phyloP scores from a whole-genome alignment of 148 eudicot genomes.

The Spergularia marina region DNA sequence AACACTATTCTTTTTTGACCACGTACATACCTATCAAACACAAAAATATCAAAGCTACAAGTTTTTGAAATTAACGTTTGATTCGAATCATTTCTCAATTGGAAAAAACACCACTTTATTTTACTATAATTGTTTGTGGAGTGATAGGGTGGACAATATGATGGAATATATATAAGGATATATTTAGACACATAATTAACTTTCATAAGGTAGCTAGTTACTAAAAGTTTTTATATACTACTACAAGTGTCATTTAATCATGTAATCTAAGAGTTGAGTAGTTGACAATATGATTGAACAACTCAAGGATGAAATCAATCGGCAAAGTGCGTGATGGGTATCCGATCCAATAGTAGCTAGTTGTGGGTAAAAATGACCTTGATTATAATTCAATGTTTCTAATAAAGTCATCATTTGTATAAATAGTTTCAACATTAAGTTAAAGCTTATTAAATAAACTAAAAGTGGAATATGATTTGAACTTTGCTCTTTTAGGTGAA shows the following conservation, averaged over 20 bases:
- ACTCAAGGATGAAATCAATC: neutral
- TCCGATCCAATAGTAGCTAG: neutral
- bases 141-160: neutral
- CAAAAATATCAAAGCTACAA: too few relatives aligned
- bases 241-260: neutral
- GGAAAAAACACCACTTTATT: neutral
- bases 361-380: too few relatives aligned
- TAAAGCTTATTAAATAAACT: neutral
- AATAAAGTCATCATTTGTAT: too few relatives aligned
- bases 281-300: conserved; percentile 17
- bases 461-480: neutral
- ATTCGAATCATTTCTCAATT: neutral
- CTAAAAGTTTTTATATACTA: neutral
- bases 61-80: too few relatives aligned
- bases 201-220: neutral
- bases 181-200: neutral
- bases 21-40: too few relatives aligned
- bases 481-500: neutral
- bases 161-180: neutral
- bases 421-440: neutral
- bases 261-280: neutral
- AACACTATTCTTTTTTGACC: too few relatives aligned
- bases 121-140: neutral
- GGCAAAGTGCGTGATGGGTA: neutral
- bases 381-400: too few relatives aligned